Evolutionary conservation across 2,329 filamentous ascomycete genomes (phyloP).

Genomic region (Penicillium sp.): DNA sequence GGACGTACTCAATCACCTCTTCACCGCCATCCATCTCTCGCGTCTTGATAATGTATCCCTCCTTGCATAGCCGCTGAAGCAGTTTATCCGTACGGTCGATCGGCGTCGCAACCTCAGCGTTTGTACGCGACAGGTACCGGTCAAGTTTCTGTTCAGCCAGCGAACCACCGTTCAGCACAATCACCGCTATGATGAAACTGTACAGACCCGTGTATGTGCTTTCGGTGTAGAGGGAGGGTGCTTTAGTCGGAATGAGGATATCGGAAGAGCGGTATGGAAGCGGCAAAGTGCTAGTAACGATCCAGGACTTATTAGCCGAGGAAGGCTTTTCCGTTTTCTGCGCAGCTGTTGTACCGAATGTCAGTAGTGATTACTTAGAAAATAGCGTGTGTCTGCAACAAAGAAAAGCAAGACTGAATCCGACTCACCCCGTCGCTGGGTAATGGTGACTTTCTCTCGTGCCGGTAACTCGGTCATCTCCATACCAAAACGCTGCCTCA

Average conservation of each 20-base stretch:
- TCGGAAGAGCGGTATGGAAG: conserved; percentile 54
- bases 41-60: conserved; percentile 72
- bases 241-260: conserved; percentile 60
- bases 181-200: conserved; percentile 67
- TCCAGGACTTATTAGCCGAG: conserved; percentile 59
- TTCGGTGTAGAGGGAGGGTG: conserved; percentile 59
- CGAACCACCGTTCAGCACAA: conserved; percentile 62
- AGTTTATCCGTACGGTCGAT: conserved; percentile 66
- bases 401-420: conserved; percentile 1
- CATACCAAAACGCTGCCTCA: conserved; percentile 78
- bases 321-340: conserved; percentile 38
- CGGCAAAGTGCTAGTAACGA: conserved; percentile 67
- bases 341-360: conserved; percentile 35
- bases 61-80: conserved; percentile 64
- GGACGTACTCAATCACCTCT: conserved; percentile 67
- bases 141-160: conserved; percentile 71
- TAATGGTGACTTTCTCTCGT: conserved; percentile 70
- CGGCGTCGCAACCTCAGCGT: conserved; percentile 65
- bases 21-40: conserved; percentile 64
- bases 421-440: conserved; percentile 62
- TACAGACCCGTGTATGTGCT: conserved; percentile 74
- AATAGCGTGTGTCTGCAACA: background rate
- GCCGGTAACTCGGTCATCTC: conserved; percentile 73
- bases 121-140: conserved; percentile 64
- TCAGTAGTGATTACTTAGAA: background rate